Evolutionary conservation across 2,329 filamentous ascomycete genomes (phyloP), one percentile per base, ranked within the genome.

Genomic region (Mollisia scopiformis): DNA sequence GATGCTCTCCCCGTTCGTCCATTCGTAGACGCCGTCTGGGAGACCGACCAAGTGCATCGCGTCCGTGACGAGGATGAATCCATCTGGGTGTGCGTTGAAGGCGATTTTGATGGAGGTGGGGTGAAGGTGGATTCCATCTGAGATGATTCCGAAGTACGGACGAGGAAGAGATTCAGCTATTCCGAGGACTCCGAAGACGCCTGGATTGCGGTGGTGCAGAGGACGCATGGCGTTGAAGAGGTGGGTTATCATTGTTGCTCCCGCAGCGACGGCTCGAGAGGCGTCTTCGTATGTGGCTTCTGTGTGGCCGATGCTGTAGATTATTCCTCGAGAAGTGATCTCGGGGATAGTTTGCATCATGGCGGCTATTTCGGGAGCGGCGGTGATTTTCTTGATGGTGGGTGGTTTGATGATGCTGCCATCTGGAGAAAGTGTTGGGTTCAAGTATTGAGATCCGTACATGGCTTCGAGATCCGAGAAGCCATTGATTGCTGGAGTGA

Each of bases 181-280:
- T 62, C 93, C 92, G 14, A 97, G 79, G 0, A 96, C 86, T 28
- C 93, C 93, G 73, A 96, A 96, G 68, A 97, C 87, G 37, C 93
- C 93, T 0, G 93, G 93, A 75, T 97, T 93, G 60, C 93, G 89
- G 80, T 97, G 92, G 75, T 95, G 91, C 54, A 96, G 85, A 14
- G 92, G 92, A 0, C 88, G 84, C 93, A 97, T 97, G 27, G 93
- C 93, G 74, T 97, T 97, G 84, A 96, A 97, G 1, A 97, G 82
- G 72, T 97, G 93, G 0, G 93, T 97, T 67, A 97, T 90, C 91
- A 96, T 96, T 52, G 85, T 90, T 1, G 91, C 91, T 55, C 93
- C 93, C 6, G 87, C 82, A n/a, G 79, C 80, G 3, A 95, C 84
- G 21, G 91, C 90, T 4, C 79, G 77, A 3, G 88, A 86, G 1